Percentiles rank a stretch among this genome's conserved stretches.
Conservation (phyloP, 805 yeast species). For the Nakazawaea peltata region DNA sequence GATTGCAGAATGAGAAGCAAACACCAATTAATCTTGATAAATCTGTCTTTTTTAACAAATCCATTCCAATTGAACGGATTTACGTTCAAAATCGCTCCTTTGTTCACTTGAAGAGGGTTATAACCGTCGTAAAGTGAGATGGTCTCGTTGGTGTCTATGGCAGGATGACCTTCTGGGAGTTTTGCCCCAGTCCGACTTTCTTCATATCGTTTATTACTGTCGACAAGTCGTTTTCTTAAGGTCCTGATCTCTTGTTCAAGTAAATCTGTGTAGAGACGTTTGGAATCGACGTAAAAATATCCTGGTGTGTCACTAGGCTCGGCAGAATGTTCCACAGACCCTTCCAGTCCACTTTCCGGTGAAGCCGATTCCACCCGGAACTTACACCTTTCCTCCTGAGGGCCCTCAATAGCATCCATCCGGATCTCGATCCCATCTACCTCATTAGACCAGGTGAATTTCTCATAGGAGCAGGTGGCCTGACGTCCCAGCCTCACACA, state of each 20-base stretch:
- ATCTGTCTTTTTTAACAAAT: conserved; percentile 37
- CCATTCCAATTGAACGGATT: conserved; percentile 48
- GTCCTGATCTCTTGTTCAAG: conserved; percentile 1
- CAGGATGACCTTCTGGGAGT: background rate
- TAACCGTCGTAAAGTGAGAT: conserved; percentile 35
- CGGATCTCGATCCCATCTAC: too few relatives aligned
- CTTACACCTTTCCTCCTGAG: too few relatives aligned
- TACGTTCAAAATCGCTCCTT: conserved; percentile 35
- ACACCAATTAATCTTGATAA: conserved; percentile 26
- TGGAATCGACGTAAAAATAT: too few relatives aligned
- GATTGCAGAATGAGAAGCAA: background rate
- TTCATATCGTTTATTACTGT: too few relatives aligned
- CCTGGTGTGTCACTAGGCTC: too few relatives aligned
- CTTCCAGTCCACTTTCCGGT: too few relatives aligned
- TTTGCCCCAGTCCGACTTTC: background rate
- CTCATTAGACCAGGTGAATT: conserved; percentile 4
- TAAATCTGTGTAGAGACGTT: background rate
- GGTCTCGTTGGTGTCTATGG: conserved; percentile 17
- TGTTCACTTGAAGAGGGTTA: conserved; percentile 31
- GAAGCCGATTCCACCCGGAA: too few relatives aligned
- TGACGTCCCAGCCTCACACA: background rate
- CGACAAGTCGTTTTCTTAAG: too few relatives aligned
- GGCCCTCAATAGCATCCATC: too few relatives aligned
- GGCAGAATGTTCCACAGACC: too few relatives aligned
- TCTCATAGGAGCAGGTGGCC: background rate